Evolutionary conservation across 148 eudicot species (phyloP), one percentile per base, ranked within the genome.

Genomic region (Fagopyrum homotropicum): DNA sequence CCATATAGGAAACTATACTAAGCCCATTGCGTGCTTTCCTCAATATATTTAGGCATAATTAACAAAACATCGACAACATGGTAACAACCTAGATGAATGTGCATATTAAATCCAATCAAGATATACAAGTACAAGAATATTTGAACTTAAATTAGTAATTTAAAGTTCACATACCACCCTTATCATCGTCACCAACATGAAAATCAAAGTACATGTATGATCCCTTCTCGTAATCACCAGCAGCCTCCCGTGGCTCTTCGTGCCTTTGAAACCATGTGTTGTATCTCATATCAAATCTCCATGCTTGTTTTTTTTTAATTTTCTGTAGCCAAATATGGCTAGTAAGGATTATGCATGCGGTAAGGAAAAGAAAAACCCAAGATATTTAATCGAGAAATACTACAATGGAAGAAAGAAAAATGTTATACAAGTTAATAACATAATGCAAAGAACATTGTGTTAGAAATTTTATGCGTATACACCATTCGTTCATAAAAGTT

Each of bases 191-290:
- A 81, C 84, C 79, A 60, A 91, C 85, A 75, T 90, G 93, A 79
- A 85, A 92, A 86, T 95, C 99, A 16, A 95, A 95, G 87, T 95
- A 95, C 14, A 95, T 94, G 54, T 95, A 95, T 9, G 97, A 90
- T 70, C 99, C 99, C 80, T 90, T 92, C 79, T 95, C 99, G 83
- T 72, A 95, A 79, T 95, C 99, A 88, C 92, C 99, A 14, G 97
- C 92, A 46, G 97, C 94, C 75, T 92, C 85, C 79, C 89, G 88
- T 75, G 99, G 99, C 83, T 95, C 99, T 85, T 92, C 96, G 9
- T 90, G 99, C 73, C 99, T 83, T 81, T 95, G 99, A 83, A 95
- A 95, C 99, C 99, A 95, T 22, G 97, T 95, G 78, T 88, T 86
- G 77, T 85, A 92, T 72, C 89, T 95, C 75, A 90, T 85, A 80